Base-by-base conservation (phyloP, 768 basidiomycete species). In the Mycena crocata region DNA sequence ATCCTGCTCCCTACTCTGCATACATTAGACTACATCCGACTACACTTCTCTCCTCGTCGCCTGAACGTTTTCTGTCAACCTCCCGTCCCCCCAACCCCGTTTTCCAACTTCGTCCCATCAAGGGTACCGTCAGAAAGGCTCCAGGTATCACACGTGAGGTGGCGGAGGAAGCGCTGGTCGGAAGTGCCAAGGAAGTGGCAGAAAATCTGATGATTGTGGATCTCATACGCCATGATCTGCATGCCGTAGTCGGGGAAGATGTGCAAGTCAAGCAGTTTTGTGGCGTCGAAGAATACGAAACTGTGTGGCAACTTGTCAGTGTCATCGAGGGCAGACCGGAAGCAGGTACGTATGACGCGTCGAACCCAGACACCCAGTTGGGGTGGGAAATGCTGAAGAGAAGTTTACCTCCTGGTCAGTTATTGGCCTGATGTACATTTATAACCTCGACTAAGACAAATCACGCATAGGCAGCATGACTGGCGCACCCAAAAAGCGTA, bases 121-220 rank as follows among this genome's bases (percentile, higher is more conserved):
- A 98, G 73, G 96, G 96, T 9, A 98, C 96, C 1, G 83, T 94
- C 28, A 88, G 89, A 46, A 94, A 93, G 77, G 87, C 82, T 4
- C 88, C 90, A 9, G 83, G 82, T 10, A 83, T 90, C 62, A 90
- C 86, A 21, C 87, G 87, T 30, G 87, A 84, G 59, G 85, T 88
- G 51, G 90, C 90, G n/a, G 89, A 91, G 71, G 71, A 89, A 77
- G 76, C 85, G 17, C 78, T 92, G 62, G 82, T 82, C 17, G 90
- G 90, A 7, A 92, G 86, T 76, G 82, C 81, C 45, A 99, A 99
- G 76, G 96, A 99, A 77, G 89, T 96, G 2, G 96, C 96, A 0
- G 96, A 98, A 81, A 99, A 99, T 75, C 79, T 99, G 62, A 98
- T 99, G 96, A 98, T 99, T 68, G 96, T 98, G 28, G 96, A 98